These are phyloP conservation scores for Globisporangium ultimum DNA, from an alignment of 352 stramenopile species.

Conservation along the genomic window DNA sequence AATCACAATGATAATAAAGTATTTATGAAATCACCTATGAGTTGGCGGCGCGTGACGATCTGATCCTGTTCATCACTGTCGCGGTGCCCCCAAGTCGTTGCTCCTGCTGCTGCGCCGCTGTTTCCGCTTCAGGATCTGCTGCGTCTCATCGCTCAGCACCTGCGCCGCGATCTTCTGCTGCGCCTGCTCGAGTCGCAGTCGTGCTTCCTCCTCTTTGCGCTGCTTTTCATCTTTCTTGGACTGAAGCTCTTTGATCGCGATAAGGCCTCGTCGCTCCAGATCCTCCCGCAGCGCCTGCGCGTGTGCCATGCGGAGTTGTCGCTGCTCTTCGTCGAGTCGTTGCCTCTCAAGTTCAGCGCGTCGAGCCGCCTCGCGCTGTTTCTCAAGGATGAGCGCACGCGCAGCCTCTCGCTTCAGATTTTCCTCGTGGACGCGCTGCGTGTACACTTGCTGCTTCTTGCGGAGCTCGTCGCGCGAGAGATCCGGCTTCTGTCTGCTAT, in stretches of 20 bases:
- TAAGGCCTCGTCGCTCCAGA: conserved; percentile 30
- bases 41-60: no score
- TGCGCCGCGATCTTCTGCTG: conserved; percentile 31
- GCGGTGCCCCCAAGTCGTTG: no score
- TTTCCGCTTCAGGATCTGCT: conserved; percentile 23
- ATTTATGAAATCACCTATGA: background rate
- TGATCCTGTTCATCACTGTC: background rate
- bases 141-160: conserved; percentile 37
- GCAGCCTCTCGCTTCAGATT: conserved; percentile 33
- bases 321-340: conserved; percentile 27
- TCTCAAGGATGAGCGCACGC: conserved; percentile 17
- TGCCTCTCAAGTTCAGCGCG: conserved; percentile 22
- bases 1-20: background rate
- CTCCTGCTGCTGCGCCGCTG: background rate
- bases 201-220: conserved; percentile 30
- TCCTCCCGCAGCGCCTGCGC: conserved; percentile 32
- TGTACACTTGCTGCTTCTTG: conserved; percentile 38
- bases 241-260: conserved; percentile 40
- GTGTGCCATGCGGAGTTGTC: conserved; percentile 20
- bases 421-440: conserved; percentile 31
- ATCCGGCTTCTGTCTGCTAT: background rate
- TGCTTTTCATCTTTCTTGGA: conserved; percentile 44
- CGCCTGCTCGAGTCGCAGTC: conserved; percentile 23
- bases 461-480: conserved; percentile 27
- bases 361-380: conserved; percentile 24